Percentiles rank a stretch among this genome's conserved stretches.
Conservation (phyloP, 148 eudicot genomes). For the Cornus kousa region DNA sequence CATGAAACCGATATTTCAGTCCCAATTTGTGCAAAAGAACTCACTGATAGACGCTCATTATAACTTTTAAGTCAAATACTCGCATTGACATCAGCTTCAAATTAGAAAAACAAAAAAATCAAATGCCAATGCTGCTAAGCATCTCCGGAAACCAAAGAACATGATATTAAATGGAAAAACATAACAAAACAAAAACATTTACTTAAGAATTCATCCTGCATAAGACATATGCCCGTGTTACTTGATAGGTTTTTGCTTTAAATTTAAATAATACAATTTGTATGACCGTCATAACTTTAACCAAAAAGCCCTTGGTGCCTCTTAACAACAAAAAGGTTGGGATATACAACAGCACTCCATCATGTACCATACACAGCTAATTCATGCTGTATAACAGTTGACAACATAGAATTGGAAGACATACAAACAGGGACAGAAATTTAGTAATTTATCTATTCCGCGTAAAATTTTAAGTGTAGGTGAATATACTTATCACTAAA, state of each 20-base stretch:
- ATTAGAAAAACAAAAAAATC: not conserved
- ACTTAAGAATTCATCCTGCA: not conserved
- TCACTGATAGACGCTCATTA: not conserved
- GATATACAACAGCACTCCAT: not conserved
- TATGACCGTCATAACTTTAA: not conserved
- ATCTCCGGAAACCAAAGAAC: not conserved
- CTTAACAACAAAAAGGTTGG: too few species aligned
- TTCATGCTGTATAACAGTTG: not conserved
- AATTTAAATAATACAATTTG: not conserved
- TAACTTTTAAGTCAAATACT: not conserved
- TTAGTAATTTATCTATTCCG: not conserved
- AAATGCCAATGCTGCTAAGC: constrained; percentile 2
- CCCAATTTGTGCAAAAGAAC: not conserved
- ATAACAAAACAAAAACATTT: not conserved
- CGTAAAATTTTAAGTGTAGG: too few species aligned
- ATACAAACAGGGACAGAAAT: not conserved
- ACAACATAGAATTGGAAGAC: not conserved
- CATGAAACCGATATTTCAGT: not conserved
- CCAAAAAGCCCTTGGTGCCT: not conserved
- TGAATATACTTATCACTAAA: too few species aligned
- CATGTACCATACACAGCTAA: not conserved
- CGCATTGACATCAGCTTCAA: not conserved
- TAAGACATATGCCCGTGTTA: not conserved
- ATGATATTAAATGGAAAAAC: not conserved
- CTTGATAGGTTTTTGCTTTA: not conserved